phyloP scores from a whole-genome alignment of 805 yeast genomes.

The Starmerella stigmatis region DNA sequence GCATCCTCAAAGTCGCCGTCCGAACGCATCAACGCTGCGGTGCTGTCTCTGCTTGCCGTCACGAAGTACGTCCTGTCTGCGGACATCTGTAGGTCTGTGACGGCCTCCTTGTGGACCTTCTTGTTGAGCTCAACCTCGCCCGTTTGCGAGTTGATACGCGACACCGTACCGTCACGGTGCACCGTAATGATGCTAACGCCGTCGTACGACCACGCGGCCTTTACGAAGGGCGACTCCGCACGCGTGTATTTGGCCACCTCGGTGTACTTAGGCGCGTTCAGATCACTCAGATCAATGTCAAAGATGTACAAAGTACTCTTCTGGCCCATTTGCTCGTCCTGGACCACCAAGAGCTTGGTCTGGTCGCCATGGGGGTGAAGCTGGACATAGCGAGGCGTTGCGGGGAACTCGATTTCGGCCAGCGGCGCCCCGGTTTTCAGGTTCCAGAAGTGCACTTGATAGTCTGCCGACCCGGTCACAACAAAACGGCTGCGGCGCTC shows the following conservation, averaged over 20 bases:
- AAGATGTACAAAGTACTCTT: constrained; percentile 65
- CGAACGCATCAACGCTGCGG: constrained; percentile 66
- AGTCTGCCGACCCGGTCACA: constrained; percentile 87
- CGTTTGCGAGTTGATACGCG: constrained; percentile 65
- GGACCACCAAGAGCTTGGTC: constrained; percentile 51
- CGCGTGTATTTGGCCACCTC: constrained; percentile 38
- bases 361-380: constrained; percentile 62
- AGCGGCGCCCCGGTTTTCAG: constrained; percentile 55
- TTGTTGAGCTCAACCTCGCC: constrained; percentile 56
- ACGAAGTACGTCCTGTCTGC: constrained; percentile 81
- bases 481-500: constrained; percentile 57
- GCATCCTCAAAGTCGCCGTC: constrained; percentile 49
- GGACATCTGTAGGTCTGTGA: constrained; percentile 86
- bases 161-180: constrained; percentile 74
- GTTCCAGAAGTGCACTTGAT: constrained; percentile 74
- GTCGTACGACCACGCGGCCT: constrained; percentile 79
- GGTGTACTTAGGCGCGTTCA: constrained; percentile 35
- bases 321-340: constrained; percentile 88
- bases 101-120: constrained; percentile 57
- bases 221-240: constrained; percentile 35
- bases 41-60: constrained; percentile 86
- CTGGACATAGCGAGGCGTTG: constrained; percentile 88
- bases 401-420: constrained; percentile 53
- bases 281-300: constrained; percentile 45
- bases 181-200: constrained; percentile 71